phyloP scores from a whole-genome alignment of 2,329 filamentous ascomycete genomes.

The Neospermospora avenae region DNA sequence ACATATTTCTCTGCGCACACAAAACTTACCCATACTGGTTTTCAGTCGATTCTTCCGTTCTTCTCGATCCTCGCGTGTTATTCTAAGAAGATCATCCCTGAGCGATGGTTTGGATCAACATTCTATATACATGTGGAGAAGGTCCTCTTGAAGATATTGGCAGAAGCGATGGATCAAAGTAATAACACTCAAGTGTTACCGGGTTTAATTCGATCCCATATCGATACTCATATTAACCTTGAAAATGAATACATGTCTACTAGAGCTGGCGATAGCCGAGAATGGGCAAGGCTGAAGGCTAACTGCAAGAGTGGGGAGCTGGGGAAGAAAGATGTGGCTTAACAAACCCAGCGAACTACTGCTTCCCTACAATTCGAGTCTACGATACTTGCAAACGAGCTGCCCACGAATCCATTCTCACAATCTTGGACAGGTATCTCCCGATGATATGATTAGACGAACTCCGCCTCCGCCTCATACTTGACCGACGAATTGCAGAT shows the following conservation, averaged over 20 bases:
- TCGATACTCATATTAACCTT: too few species aligned
- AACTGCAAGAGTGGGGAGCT: not conserved
- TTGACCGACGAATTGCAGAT: not conserved
- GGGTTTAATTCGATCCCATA: too few species aligned
- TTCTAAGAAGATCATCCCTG: too few species aligned
- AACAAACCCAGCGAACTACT: not conserved
- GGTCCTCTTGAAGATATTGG: too few species aligned
- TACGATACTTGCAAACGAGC: not conserved
- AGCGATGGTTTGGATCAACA: too few species aligned
- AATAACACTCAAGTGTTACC: too few species aligned
- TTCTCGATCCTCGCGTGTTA: not conserved
- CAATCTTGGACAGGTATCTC: not conserved
- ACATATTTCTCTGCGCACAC: not conserved
- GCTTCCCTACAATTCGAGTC: not conserved
- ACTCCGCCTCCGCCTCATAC: not conserved
- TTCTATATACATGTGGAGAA: too few species aligned
- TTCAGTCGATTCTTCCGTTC: not conserved
- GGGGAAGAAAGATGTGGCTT: conserved; percentile 1
- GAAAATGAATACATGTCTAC: too few species aligned
- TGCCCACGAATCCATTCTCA: not conserved
- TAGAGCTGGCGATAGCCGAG: not conserved
- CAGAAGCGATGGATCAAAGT: too few species aligned
- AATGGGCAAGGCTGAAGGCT: conserved; percentile 6
- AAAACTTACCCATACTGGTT: not conserved
- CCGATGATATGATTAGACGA: not conserved